These are phyloP conservation scores for Kondoa malvinella DNA, from an alignment of 768 basidiomycete species.

Conservation along the genomic window DNA sequence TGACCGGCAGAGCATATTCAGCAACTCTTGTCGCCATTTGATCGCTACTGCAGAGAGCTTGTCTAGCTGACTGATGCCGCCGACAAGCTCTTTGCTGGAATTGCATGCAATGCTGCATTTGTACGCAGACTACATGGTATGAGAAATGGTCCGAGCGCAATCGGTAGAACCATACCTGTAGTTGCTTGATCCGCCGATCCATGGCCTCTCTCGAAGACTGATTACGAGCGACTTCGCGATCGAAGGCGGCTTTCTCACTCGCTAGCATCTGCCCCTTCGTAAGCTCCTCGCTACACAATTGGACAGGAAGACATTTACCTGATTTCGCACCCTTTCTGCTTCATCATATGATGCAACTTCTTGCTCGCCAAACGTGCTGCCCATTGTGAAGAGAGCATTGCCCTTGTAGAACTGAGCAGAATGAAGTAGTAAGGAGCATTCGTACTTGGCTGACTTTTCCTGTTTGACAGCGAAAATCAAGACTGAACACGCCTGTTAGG, in stretches of 20 bases:
- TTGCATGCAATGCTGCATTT: no score
- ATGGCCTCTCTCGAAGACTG: neutral
- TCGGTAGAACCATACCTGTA: neutral
- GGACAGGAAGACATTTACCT: neutral
- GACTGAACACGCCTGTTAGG: neutral
- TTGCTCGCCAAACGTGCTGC: neutral
- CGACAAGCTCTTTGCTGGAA: neutral
- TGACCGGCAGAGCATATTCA: conserved; percentile 3
- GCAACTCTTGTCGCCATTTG: neutral
- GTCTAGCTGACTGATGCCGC: neutral
- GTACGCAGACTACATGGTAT: no score
- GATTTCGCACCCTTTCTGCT: neutral
- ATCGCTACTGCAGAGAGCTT: neutral
- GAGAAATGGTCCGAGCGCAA: no score
- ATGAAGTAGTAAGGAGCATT: conserved; percentile 7
- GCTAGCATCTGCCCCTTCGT: neutral
- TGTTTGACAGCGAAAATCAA: neutral
- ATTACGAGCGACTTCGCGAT: neutral
- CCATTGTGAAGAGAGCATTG: conserved; percentile 17
- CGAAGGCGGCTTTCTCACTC: neutral
- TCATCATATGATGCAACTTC: neutral
- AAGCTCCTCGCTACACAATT: neutral
- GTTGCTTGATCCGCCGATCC: neutral
- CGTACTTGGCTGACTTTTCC: neutral
- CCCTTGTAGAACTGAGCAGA: conserved; percentile 19